Conservation (phyloP, 1,284 basidiomycete genomes). For the Trichosporon ovoides region DNA sequence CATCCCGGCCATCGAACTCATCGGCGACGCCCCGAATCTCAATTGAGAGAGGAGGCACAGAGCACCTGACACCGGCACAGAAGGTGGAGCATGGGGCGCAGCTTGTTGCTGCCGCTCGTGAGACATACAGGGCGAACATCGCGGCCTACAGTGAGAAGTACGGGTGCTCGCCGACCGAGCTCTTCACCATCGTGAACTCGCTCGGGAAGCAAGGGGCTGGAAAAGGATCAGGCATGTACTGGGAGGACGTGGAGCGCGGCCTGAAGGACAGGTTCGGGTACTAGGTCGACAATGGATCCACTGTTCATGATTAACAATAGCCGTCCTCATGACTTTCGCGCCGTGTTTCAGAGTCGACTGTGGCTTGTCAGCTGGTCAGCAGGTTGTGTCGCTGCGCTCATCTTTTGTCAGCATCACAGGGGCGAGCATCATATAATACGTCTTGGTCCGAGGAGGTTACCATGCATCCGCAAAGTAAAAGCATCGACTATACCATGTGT, state of each 20-base stretch:
- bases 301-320: not conserved
- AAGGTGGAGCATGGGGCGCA: not conserved
- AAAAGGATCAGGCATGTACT: not conserved
- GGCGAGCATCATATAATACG: no score
- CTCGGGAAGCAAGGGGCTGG: not conserved
- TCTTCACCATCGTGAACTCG: not conserved
- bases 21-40: no score
- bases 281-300: no score
- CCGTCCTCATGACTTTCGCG: no score
- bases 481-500: no score
- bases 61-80: not conserved
- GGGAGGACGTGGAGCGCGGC: not conserved
- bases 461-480: no score
- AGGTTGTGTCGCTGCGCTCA: no score
- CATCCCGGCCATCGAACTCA: no score
- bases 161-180: slow-evolving; percentile 1
- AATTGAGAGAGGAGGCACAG: not conserved
- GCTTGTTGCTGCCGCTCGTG: not conserved
- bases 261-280: not conserved
- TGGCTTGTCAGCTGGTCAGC: no score
- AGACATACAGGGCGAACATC: not conserved
- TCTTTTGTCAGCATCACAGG: no score
- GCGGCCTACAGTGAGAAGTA: not conserved
- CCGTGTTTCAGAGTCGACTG: no score
- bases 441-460: no score